A percentile compares a stretch with the other conserved stretches of the same genome.
phyloP scores from a whole-genome alignment of 805 yeast species.

The Danielia oregonensis region DNA sequence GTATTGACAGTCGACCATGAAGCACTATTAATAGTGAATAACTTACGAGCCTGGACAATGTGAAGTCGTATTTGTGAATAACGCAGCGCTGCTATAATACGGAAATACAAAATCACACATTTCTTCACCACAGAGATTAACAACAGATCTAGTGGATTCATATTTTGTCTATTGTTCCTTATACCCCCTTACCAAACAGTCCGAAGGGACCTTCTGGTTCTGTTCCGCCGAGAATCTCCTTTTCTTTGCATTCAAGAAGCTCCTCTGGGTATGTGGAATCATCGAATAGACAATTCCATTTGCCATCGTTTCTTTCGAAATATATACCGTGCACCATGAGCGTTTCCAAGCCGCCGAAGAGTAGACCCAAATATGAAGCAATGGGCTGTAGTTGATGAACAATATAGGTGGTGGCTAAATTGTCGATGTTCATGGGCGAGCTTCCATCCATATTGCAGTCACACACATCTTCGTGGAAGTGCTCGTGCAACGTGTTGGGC shows the following conservation, averaged over 20 bases:
- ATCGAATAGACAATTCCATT: neutral
- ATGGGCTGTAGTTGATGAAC: conserved; percentile 34
- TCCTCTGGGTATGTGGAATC: neutral
- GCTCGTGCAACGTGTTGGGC: conserved; percentile 30
- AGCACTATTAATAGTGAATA: no score
- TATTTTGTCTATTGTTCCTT: no score
- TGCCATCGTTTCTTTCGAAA: conserved; percentile 17
- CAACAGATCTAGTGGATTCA: no score
- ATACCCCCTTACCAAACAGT: neutral
- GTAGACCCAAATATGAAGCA: conserved; percentile 19
- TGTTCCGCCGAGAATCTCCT: neutral
- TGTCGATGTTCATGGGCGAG: conserved; percentile 23
- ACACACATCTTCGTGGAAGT: conserved; percentile 25
- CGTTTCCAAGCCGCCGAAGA: conserved; percentile 23
- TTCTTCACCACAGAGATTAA: no score
- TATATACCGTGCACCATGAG: conserved; percentile 35
- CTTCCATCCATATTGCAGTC: conserved; percentile 16
- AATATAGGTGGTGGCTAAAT: conserved; percentile 30
- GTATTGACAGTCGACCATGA: no score
- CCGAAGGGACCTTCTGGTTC: neutral
- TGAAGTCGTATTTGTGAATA: no score
- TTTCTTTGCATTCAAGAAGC: neutral
- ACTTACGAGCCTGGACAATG: no score
- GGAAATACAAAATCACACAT: no score
- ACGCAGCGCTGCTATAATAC: no score